A percentile compares a stretch with the other conserved stretches of the same genome.
Evolutionary conservation across 148 eudicot genomes (phyloP).

Genomic region (Heliamphora exappendiculata): DNA sequence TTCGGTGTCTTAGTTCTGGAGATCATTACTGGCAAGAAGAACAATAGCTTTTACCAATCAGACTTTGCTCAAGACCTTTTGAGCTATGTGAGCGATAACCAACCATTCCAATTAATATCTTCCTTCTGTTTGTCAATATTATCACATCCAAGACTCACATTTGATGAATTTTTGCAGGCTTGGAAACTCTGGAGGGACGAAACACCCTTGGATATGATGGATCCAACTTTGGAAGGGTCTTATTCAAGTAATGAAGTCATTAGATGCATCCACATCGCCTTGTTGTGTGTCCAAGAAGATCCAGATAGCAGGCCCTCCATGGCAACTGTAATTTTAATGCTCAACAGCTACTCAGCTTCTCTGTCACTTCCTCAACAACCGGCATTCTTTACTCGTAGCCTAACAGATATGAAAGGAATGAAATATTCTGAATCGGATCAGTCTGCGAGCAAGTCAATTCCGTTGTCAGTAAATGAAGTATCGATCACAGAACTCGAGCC

Average conservation of each 20-base stretch:
- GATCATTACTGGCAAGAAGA: constrained; percentile 35
- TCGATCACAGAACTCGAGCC: background rate
- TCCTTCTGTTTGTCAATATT: background rate
- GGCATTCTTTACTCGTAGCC: background rate
- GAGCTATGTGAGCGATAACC: constrained; percentile 22
- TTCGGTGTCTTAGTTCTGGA: constrained; percentile 50
- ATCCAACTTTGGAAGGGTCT: constrained; percentile 18
- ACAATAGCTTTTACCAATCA: constrained; percentile 6
- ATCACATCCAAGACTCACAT: background rate
- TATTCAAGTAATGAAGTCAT: constrained; percentile 18
- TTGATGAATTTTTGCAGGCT: constrained; percentile 8
- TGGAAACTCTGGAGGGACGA: constrained; percentile 27
- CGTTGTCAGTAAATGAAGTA: background rate
- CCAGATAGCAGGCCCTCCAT: constrained; percentile 31
- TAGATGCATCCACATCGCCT: too few species aligned
- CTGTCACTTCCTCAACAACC: constrained; percentile 24
- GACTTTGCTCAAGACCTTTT: constrained; percentile 19
- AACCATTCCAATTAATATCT: background rate
- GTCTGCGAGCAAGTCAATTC: background rate
- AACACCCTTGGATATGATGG: constrained; percentile 18
- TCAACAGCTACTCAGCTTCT: constrained; percentile 19
- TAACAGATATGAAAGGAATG: background rate
- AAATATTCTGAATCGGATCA: background rate
- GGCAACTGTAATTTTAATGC: constrained; percentile 20
- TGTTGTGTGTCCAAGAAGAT: too few species aligned